These are phyloP conservation scores for Citropsis articulata DNA, from an alignment of 345 rosid species.

Conservation along the genomic window DNA sequence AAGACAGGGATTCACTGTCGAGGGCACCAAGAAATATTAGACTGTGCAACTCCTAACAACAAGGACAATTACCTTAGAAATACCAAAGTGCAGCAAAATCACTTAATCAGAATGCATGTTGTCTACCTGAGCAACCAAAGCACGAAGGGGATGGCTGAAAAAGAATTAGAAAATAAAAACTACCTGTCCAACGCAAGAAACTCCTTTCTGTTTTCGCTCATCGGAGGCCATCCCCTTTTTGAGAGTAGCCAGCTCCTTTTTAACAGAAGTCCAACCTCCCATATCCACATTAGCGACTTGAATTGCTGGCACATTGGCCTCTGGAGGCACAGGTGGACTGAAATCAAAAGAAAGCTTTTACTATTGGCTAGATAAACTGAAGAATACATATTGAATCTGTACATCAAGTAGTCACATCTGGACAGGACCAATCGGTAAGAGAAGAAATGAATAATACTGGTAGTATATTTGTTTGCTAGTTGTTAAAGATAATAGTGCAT, in stretches of 20 bases:
- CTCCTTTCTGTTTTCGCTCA: slow-evolving; percentile 30
- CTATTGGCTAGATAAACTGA: not conserved
- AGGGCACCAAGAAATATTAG: not conserved
- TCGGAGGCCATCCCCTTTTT: slow-evolving; percentile 16
- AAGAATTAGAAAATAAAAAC: slow-evolving; percentile 17
- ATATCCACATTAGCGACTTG: slow-evolving; percentile 40
- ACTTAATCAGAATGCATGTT: not conserved
- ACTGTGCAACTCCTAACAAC: not conserved
- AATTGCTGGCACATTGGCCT: slow-evolving; percentile 24
- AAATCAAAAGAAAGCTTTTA: slow-evolving; percentile 18
- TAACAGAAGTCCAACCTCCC: slow-evolving; percentile 66
- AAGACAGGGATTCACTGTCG: not conserved
- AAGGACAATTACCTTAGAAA: slow-evolving; percentile 6
- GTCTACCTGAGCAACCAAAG: not conserved
- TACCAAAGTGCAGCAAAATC: not conserved
- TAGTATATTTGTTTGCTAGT: not conserved
- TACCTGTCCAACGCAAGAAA: slow-evolving; percentile 39
- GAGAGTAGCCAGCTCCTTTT: slow-evolving; percentile 25
- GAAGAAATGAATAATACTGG: not conserved
- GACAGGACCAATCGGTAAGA: not conserved
- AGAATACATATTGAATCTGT: not conserved
- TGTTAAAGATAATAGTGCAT: not conserved
- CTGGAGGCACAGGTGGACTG: slow-evolving; percentile 42
- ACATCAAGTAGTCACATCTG: not conserved
- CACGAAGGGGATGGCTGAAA: not conserved